Base-by-base conservation (phyloP, 257 asterid species). In the Salvia splendens region DNA sequence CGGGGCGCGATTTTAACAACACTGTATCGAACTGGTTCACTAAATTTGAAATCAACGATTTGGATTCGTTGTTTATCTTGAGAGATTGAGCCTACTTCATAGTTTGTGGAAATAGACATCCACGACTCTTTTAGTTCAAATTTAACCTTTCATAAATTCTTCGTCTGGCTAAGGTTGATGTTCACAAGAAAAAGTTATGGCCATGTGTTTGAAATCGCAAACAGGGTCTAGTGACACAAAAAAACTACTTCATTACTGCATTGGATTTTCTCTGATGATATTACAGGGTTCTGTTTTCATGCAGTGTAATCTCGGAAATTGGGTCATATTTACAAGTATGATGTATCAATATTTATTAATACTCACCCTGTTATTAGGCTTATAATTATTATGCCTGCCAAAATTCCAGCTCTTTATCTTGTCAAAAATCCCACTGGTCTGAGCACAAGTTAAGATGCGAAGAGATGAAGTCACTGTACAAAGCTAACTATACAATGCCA, bases 361-460 rank as follows among this genome's bases (percentile, higher is more conserved):
- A 71, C 14, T 79, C 66, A 42, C 35, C 46, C 14, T 30, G 48
- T 61, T 45, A 40, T 33, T 24, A 48, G n/a, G 43, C 72, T 78
- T 28, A 61, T 47, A 28, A 55, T 49, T 17, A 38, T 14, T 71
- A n/a, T 63, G 32, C 70, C 52, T 53, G 40, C 65, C 68, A 52
- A 73, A 64, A 78, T 70, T 28, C 24, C 77, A 91, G 97, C 79
- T 88, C 97, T 65, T 86, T 53, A 74, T 79, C 79, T 73, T 91
- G 97, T 82, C 97, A 91, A 78, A 81, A 30, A 72, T 79, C 95
- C 30, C 97, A 91, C 70, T 91, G 97, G 97, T 20, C 24, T 59
- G 96, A 62, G 82, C 97, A 91, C 81, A 88, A 85, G 89, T 47
- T 38, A n/a, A 79, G 80, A 70, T 91, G 97, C 80, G 73, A 60